A percentile compares a stretch with the other conserved stretches of the same genome.
Evolutionary conservation across 2,329 filamentous ascomycete species (phyloP).

Genomic region (Nectriaceae sp.): DNA sequence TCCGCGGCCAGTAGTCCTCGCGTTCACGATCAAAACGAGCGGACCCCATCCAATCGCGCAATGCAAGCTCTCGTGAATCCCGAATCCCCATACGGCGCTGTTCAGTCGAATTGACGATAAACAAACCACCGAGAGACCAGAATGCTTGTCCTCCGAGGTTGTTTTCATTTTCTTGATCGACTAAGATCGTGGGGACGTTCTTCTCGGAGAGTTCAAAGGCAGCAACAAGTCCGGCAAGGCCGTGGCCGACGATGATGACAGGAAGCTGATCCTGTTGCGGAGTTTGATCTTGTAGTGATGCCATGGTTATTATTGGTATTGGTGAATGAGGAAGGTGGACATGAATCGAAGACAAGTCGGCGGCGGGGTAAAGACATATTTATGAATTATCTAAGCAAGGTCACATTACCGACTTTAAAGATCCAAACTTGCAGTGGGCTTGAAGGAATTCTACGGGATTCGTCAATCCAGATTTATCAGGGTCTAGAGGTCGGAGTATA

Average conservation of each 20-base stretch:
- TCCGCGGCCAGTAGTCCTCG: constrained; percentile 59
- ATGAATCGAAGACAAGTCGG: too few species aligned
- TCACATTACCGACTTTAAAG: too few species aligned
- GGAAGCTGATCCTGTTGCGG: too few species aligned
- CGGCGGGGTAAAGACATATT: too few species aligned
- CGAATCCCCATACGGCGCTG: constrained; percentile 61
- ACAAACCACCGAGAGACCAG: constrained; percentile 64
- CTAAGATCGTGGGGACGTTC: constrained; percentile 49
- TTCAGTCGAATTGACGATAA: constrained; percentile 58
- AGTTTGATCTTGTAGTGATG: too few species aligned
- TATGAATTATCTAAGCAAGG: too few species aligned
- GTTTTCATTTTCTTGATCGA: constrained; percentile 60
- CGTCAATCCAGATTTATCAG: too few species aligned
- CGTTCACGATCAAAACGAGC: constrained; percentile 58
- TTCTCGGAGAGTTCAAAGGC: constrained; percentile 57
- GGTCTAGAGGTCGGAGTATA: too few species aligned
- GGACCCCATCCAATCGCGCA: constrained; percentile 60
- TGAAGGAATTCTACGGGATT: too few species aligned
- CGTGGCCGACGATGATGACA: constrained; percentile 58
- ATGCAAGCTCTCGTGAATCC: constrained; percentile 57
- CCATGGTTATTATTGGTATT: too few species aligned
- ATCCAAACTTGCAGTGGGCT: too few species aligned
- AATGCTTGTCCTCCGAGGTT: constrained; percentile 64
- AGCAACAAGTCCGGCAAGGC: constrained; percentile 61
- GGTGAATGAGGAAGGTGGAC: too few species aligned